Percentiles rank a stretch among this genome's conserved stretches.
Evolutionary conservation across 2,329 filamentous ascomycete genomes (phyloP).

Genomic region (Cladophialophora immunda): DNA sequence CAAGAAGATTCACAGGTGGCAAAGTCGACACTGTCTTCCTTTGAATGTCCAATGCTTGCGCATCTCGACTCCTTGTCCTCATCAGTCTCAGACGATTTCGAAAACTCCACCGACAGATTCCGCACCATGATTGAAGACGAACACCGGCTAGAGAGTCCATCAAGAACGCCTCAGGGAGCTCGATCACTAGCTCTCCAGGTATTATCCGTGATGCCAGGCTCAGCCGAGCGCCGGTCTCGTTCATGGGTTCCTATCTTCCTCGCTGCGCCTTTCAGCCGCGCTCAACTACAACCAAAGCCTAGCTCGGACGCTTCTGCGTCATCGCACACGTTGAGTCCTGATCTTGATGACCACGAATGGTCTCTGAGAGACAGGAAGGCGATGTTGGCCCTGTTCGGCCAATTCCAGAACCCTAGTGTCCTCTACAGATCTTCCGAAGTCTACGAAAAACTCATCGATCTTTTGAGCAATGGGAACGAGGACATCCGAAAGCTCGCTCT

Average conservation of each 20-base stretch:
- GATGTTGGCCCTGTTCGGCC: slow-evolving; percentile 80
- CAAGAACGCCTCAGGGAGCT: slow-evolving; percentile 55
- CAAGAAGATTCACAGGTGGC: neutral
- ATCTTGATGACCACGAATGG: slow-evolving; percentile 47
- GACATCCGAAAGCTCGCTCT: slow-evolving; percentile 88
- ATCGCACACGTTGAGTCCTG: slow-evolving; percentile 38
- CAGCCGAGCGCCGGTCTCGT: slow-evolving; percentile 87
- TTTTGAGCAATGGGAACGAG: slow-evolving; percentile 86
- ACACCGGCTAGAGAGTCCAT: slow-evolving; percentile 29
- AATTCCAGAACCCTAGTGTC: slow-evolving; percentile 86
- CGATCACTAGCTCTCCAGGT: slow-evolving; percentile 82
- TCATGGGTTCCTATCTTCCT: slow-evolving; percentile 86
- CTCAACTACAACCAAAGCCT: slow-evolving; percentile 24
- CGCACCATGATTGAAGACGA: slow-evolving; percentile 66
- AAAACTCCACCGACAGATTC: slow-evolving; percentile 67
- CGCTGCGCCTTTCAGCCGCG: slow-evolving; percentile 64
- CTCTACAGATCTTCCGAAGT: slow-evolving; percentile 81
- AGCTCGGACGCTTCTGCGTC: slow-evolving; percentile 35
- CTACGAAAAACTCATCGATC: slow-evolving; percentile 74
- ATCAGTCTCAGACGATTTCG: slow-evolving; percentile 62
- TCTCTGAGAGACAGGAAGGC: slow-evolving; percentile 78
- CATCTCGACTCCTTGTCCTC: slow-evolving; percentile 64
- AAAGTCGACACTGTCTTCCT: slow-evolving; percentile 60
- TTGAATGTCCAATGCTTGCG: slow-evolving; percentile 81
- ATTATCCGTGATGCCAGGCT: slow-evolving; percentile 73